phyloP scores from a whole-genome alignment of 805 yeast genomes.

The Kodamaea kakaduensis region DNA sequence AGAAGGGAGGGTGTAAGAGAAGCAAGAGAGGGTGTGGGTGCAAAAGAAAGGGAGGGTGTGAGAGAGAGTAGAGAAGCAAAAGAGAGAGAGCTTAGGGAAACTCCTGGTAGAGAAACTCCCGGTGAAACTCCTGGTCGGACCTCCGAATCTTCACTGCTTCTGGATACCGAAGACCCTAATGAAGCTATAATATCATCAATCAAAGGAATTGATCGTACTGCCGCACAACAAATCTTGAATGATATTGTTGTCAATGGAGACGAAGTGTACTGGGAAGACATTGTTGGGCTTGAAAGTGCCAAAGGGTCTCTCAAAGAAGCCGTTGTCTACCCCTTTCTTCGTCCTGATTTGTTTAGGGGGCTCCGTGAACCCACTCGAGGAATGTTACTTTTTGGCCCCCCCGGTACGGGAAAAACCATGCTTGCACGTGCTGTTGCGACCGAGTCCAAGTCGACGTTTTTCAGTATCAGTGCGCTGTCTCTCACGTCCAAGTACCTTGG shows the following conservation, averaged over 20 bases:
- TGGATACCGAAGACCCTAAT: slow-evolving; percentile 26
- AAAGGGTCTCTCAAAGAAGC: slow-evolving; percentile 88
- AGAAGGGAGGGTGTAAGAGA: too few relatives aligned
- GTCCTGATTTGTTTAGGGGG: slow-evolving; percentile 91
- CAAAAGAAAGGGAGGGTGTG: too few relatives aligned
- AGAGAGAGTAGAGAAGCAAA: too few relatives aligned
- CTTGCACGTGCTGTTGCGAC: slow-evolving; percentile 95
- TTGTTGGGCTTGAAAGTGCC: slow-evolving; percentile 88
- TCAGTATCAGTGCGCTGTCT: slow-evolving; percentile 86
- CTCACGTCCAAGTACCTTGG: slow-evolving; percentile 85
- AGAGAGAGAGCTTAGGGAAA: too few relatives aligned
- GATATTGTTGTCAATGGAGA: slow-evolving; percentile 90
- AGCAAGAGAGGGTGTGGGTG: too few relatives aligned
- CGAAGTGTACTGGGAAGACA: slow-evolving; percentile 91
- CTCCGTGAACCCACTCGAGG: slow-evolving; percentile 93
- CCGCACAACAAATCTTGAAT: slow-evolving; percentile 80
- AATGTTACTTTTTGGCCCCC: slow-evolving; percentile 95
- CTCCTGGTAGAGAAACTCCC: too few relatives aligned
- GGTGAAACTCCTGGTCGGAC: too few relatives aligned
- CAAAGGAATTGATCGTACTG: slow-evolving; percentile 69
- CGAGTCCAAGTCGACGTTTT: slow-evolving; percentile 89
- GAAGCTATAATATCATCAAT: slow-evolving; percentile 41
- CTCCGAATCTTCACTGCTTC: too few relatives aligned
- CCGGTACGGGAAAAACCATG: slow-evolving; percentile 99
- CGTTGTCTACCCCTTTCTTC: slow-evolving; percentile 89